Evolutionary conservation across 1,139 yeast genomes (phyloP), one percentile per base, ranked within the genome.

Genomic region (Yamadazyma dushanensis): DNA sequence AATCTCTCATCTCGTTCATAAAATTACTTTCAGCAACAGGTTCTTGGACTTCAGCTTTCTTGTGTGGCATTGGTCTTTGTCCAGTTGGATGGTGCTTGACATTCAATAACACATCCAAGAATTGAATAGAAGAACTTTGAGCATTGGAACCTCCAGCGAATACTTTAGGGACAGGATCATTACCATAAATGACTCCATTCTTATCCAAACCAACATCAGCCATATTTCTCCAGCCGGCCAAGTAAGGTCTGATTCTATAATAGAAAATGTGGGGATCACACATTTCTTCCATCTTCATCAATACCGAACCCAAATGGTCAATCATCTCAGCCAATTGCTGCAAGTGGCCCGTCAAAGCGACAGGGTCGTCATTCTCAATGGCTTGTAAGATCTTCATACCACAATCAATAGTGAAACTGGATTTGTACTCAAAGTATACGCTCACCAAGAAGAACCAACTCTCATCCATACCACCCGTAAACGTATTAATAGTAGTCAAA

Each of bases 151-250:
- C 97, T 16, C 97, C 97, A 5, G 95, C 73, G 56, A 76, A 85
- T 20, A 71, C 59, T 43, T 86, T 70, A 37, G 80, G 83, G 16
- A 51, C 59, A 1, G 59, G 49, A 43, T 84, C 90, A 37, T 76
- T 66, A 5, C 96, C 96, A 54, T 89, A 89, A 32, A 71, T 63
- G 1, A 89, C 81, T 1, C 97, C 97, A 39, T 78, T 59, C 34
- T 88, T 82, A 35, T 63, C 76, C 39, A 90, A 70, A 0, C 97
- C 97, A 1, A 84, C 89, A 43, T 80, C 90, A 14, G 76, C 78
- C 97, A 90, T 89, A 53, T 87, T 86, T 56, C 82, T 81, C 95
- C 97, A 90, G 1, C 97, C 97, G 0, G 97, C 96, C 41, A 90
- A 66, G 53, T 76, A 90, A 0, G 97, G 97, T 51, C 97, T 74